These are phyloP conservation scores for Clarkia xantiana DNA, from an alignment of 345 rosid genomes.

Conservation along the genomic window DNA sequence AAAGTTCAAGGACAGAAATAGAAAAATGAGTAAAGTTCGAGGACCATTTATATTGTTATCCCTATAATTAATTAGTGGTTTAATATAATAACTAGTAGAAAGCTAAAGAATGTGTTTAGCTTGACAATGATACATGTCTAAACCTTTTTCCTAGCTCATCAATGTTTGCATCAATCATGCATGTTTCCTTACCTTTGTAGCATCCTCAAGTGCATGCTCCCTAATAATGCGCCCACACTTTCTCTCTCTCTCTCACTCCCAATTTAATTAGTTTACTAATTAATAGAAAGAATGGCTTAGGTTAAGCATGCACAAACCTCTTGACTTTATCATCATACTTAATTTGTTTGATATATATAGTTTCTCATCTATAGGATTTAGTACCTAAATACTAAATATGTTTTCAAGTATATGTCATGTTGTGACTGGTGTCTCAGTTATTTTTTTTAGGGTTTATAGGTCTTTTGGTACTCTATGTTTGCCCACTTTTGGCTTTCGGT, in stretches of 20 bases:
- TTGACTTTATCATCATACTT: background rate
- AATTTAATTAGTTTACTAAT: background rate
- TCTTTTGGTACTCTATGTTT: too few relatives aligned
- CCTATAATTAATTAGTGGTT: constrained; percentile 5
- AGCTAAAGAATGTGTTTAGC: constrained; percentile 13
- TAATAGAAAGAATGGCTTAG: too few relatives aligned
- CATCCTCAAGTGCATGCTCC: constrained; percentile 24
- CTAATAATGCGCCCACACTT: constrained; percentile 17
- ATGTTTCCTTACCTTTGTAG: constrained; percentile 18
- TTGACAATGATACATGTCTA: constrained; percentile 21
- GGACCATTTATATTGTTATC: too few relatives aligned
- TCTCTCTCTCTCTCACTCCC: constrained; percentile 2
- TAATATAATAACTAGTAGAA: constrained; percentile 12
- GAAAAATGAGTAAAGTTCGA: too few relatives aligned
- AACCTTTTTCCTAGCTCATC: constrained; percentile 9
- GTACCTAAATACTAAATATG: too few relatives aligned
- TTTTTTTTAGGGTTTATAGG: too few relatives aligned
- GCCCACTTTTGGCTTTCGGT: too few relatives aligned
- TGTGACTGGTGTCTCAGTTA: too few relatives aligned
- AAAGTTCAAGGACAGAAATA: too few relatives aligned
- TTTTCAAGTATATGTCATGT: too few relatives aligned
- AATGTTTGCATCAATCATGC: constrained; percentile 22
- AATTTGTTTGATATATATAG: constrained; percentile 7
- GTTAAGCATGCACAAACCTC: background rate
- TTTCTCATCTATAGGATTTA: background rate